phyloP scores from a whole-genome alignment of 371 early-diverging fungal species.

The Chytridium lagenaria region DNA sequence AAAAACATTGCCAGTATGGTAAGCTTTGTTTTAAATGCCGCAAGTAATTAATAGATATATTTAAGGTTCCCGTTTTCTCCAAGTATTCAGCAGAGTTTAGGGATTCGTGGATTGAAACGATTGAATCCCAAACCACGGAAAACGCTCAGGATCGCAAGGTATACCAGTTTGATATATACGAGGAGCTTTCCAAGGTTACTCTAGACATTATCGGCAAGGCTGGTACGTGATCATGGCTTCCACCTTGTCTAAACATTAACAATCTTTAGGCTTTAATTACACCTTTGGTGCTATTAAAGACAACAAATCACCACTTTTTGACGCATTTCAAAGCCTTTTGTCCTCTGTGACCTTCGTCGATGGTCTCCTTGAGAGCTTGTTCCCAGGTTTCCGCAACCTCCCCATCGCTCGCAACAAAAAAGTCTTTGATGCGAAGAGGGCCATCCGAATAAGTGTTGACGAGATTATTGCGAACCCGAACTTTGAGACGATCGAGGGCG shows the following conservation, averaged over 20 bases:
- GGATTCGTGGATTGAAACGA: conserved; percentile 44
- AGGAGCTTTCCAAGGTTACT: conserved; percentile 45
- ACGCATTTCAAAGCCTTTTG: background rate
- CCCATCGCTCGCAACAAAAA: conserved; percentile 16
- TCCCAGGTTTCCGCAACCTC: conserved; percentile 23
- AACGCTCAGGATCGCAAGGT: conserved; percentile 24
- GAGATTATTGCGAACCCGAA: background rate
- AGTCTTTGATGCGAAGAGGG: background rate
- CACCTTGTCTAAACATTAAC: background rate
- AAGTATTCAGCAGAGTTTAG: conserved; percentile 45
- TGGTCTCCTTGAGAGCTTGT: conserved; percentile 10
- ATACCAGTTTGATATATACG: conserved; percentile 44
- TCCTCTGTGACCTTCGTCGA: conserved; percentile 11
- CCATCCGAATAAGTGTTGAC: background rate
- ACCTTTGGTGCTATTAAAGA: conserved; percentile 20
- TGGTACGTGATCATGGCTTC: background rate
- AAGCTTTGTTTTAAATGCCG: too few relatives aligned
- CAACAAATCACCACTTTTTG: conserved; percentile 17
- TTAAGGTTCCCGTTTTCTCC: conserved; percentile 57
- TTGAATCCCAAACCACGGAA: conserved; percentile 9
- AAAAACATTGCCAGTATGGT: conserved; percentile 54
- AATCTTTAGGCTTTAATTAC: conserved; percentile 29
- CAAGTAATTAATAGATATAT: too few relatives aligned
- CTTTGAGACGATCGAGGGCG: background rate
- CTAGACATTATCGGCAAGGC: conserved; percentile 33